Evolutionary conservation across 1,284 basidiomycete species (phyloP).

Genomic region (Ustilago crameri): DNA sequence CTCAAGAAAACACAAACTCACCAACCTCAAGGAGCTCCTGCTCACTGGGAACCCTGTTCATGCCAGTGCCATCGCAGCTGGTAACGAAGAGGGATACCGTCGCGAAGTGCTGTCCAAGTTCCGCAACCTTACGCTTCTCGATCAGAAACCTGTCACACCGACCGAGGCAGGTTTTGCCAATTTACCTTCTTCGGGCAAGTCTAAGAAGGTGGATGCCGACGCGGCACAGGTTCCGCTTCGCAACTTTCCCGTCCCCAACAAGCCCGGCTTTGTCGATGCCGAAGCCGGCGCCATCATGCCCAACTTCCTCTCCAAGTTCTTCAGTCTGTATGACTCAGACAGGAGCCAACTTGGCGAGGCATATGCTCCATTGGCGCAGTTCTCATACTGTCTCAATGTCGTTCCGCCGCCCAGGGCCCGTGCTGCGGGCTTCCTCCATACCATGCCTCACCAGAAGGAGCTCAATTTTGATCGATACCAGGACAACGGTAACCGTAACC

Average conservation of each 20-base stretch:
- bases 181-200: conserved; percentile 73
- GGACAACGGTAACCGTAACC: conserved; percentile 60
- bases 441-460: conserved; percentile 81
- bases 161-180: conserved; percentile 76
- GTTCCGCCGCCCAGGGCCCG: conserved; percentile 78
- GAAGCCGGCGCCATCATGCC: conserved; percentile 75
- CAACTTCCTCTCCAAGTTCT: conserved; percentile 80
- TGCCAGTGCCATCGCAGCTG: conserved; percentile 75
- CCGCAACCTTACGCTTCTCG: conserved; percentile 51
- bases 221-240: conserved; percentile 65
- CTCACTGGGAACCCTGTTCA: conserved; percentile 82
- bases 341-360: conserved; percentile 77
- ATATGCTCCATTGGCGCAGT: conserved; percentile 85
- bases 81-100: conserved; percentile 73
- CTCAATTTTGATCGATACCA: conserved; percentile 80
- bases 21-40: conserved; percentile 74
- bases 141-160: conserved; percentile 79
- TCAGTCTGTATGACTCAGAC: conserved; percentile 82
- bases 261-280: conserved; percentile 79
- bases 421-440: conserved; percentile 63
- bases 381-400: conserved; percentile 87
- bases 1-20: conserved; percentile 40
- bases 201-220: conserved; percentile 50
- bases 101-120: conserved; percentile 51
- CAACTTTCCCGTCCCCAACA: conserved; percentile 78